Evolutionary conservation across 2,329 filamentous ascomycete species (phyloP).

Genomic region (Whalleya microplaca): DNA sequence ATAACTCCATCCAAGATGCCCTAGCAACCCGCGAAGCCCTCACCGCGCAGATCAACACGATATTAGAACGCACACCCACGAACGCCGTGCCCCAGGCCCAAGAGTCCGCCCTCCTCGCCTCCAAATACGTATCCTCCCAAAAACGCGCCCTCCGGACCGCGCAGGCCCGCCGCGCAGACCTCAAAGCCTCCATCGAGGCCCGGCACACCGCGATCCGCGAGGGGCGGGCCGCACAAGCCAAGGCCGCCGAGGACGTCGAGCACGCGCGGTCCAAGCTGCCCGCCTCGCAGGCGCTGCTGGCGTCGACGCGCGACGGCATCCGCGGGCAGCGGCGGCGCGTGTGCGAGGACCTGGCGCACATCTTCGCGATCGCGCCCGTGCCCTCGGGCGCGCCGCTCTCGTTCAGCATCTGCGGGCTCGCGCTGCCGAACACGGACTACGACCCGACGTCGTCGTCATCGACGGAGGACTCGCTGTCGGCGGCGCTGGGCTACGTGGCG

Average conservation of each 20-base stretch:
- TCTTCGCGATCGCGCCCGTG: constrained; percentile 78
- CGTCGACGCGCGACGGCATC: constrained; percentile 66
- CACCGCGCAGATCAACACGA: constrained; percentile 74
- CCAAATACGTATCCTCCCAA: constrained; percentile 64
- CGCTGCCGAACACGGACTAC: constrained; percentile 80
- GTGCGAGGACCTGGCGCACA: constrained; percentile 76
- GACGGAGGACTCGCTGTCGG: constrained; percentile 74
- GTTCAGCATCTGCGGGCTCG: constrained; percentile 81
- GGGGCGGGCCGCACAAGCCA: constrained; percentile 63
- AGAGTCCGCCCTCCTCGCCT: constrained; percentile 52
- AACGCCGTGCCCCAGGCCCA: constrained; percentile 52
- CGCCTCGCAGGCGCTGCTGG: constrained; percentile 58
- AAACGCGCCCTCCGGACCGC: constrained; percentile 67
- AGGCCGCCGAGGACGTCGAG: constrained; percentile 62
- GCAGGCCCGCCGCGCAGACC: constrained; percentile 66
- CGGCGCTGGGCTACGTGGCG: constrained; percentile 79
- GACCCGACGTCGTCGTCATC: constrained; percentile 52
- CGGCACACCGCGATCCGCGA: constrained; percentile 69
- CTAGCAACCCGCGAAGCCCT: constrained; percentile 75
- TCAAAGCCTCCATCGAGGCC: constrained; percentile 66
- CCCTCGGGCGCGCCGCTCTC: constrained; percentile 64
- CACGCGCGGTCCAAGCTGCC: constrained; percentile 63
- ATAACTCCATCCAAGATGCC: constrained; percentile 90
- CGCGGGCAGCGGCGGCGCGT: constrained; percentile 86
- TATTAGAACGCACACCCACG: constrained; percentile 48